A percentile compares a stretch with the other conserved stretches of the same genome.
phyloP scores from a whole-genome alignment of 2,329 filamentous ascomycete genomes.

The Fusarium sp. region DNA sequence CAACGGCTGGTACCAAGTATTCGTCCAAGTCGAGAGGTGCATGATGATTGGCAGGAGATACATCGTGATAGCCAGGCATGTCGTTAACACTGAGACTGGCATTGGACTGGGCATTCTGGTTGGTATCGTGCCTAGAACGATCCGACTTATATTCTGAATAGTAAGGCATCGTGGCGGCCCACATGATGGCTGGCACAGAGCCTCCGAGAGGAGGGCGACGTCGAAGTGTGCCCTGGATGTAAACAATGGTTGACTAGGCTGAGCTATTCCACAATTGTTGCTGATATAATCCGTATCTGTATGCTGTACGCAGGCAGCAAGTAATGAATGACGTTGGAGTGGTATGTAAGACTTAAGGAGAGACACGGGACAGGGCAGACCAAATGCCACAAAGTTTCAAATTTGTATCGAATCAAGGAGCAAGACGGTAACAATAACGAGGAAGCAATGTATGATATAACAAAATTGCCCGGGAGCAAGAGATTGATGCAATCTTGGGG shows the following conservation, averaged over 20 bases:
- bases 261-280: constrained; percentile 42
- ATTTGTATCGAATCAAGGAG: constrained; percentile 31
- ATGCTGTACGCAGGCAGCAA: not conserved
- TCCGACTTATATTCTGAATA: constrained; percentile 47
- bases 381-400: constrained; percentile 32
- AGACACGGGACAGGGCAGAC: constrained; percentile 24
- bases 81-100: constrained; percentile 11
- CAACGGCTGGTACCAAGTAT: constrained; percentile 69
- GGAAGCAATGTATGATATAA: constrained; percentile 44
- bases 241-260: constrained; percentile 29
- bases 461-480: constrained; percentile 44
- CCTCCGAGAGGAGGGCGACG: constrained; percentile 49
- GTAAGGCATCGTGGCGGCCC: constrained; percentile 47
- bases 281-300: constrained; percentile 1
- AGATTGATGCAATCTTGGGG: constrained; percentile 53
- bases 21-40: constrained; percentile 54
- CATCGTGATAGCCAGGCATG: constrained; percentile 33
- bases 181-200: constrained; percentile 43
- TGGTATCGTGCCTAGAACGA: constrained; percentile 39
- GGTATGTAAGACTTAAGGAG: constrained; percentile 16
- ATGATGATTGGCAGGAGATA: constrained; percentile 31
- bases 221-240: constrained; percentile 50
- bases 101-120: constrained; percentile 29
- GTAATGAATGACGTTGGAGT: constrained; percentile 23
- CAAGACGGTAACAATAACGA: constrained; percentile 35